Base-by-base conservation (phyloP, 306 rosid species). In the Prunus dulcis region DNA sequence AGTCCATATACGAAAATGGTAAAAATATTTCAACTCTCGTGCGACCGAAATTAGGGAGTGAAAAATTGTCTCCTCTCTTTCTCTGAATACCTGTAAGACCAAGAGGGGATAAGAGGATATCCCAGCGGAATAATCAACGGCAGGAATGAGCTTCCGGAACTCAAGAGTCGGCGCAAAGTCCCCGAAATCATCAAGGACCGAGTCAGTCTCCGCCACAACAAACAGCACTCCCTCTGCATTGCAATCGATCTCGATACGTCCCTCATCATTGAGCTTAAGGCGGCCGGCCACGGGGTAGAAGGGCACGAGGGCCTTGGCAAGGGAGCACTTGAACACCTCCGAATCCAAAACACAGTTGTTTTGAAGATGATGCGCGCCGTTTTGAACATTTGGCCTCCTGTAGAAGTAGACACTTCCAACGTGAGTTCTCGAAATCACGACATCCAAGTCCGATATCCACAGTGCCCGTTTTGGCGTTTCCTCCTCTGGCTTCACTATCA, bases 261-360 rank as follows among this genome's bases (percentile, higher is more conserved):
- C 98, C 50, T 85, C 91, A 3, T 87, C 91, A 11, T 91, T 91
- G 0, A 87, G 85, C 56, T 87, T 83, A 27, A 90, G 87, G 1
- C 98, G 87, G 1, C 97, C 96, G 0, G 94, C 98, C 93, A 93
- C 81, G 4, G 98, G 97, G 61, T 90, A 91, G 67, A 93, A 93
- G 0, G 90, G 89, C 3, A 91, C 93, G 2, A 93, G 92, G 5
- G 88, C 93, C 76, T 79, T 91, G 64, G 91, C 74, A 1, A 93
- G 86, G 3, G 90, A 91, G 25, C 83, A 82, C 80, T 88, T 91
- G 17, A 93, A 27, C 10, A 88, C 70, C 17, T 52, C 63, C 0
- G 71, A 69, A 20, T 90, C 93, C 12, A 93, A 91, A 80, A 89
- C 32, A 30, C 5, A 91, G 43, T 86, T 76, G 0, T 6, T 9